These are phyloP conservation scores for Hagleromyces aurorensis DNA, from an alignment of 805 yeast species.

Conservation along the genomic window DNA sequence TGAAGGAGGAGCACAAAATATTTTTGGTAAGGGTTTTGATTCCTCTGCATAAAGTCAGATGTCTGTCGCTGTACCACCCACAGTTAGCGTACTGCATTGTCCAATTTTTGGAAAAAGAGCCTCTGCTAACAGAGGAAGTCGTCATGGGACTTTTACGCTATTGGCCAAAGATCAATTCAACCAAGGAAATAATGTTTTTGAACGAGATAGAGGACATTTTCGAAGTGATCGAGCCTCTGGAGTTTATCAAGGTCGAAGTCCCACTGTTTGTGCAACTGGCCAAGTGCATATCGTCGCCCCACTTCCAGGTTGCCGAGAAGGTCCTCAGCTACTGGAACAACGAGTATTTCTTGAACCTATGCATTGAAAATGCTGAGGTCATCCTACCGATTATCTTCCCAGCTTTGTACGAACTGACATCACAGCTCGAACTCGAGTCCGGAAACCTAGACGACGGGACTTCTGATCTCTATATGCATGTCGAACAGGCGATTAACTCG, in stretches of 20 bases:
- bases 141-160: slow-evolving; percentile 84
- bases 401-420: slow-evolving; percentile 75
- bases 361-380: slow-evolving; percentile 87
- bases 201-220: slow-evolving; percentile 95
- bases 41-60: slow-evolving; percentile 88
- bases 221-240: slow-evolving; percentile 91
- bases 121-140: slow-evolving; percentile 88
- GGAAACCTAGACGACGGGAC: slow-evolving; percentile 23
- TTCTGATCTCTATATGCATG: slow-evolving; percentile 32
- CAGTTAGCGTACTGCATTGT: slow-evolving; percentile 96
- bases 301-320: slow-evolving; percentile 95
- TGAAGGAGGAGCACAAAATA: slow-evolving; percentile 93
- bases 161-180: slow-evolving; percentile 95
- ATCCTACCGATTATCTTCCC: slow-evolving; percentile 89
- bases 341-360: slow-evolving; percentile 83
- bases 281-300: slow-evolving; percentile 88
- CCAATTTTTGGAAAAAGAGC: slow-evolving; percentile 93
- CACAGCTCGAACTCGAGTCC: slow-evolving; percentile 31
- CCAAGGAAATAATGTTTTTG: slow-evolving; percentile 92
- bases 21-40: slow-evolving; percentile 78
- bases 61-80: slow-evolving; percentile 86
- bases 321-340: slow-evolving; percentile 91
- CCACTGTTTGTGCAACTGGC: slow-evolving; percentile 92
- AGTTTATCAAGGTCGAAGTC: slow-evolving; percentile 83
- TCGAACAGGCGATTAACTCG: slow-evolving; percentile 35